phyloP scores from a whole-genome alignment of 2,329 filamentous ascomycete species.

The Juglanconis oblonga region DNA sequence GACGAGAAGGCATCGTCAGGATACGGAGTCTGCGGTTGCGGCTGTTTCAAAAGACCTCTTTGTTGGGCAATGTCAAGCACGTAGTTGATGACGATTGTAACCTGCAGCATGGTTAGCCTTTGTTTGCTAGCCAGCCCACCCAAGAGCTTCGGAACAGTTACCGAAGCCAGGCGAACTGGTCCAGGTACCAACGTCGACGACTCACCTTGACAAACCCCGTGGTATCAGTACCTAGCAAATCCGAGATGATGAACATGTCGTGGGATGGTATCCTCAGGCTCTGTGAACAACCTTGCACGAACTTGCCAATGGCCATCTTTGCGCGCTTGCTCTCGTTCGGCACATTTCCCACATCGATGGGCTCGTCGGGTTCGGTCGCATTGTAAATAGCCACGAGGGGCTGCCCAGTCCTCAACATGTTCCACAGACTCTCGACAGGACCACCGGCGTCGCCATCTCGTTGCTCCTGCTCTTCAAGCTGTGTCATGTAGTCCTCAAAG shows the following conservation, averaged over 20 bases:
- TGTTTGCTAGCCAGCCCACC: neutral
- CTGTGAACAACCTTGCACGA: slow-evolving; percentile 82
- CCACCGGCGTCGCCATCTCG: slow-evolving; percentile 62
- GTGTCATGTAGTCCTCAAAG: slow-evolving; percentile 71
- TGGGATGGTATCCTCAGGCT: slow-evolving; percentile 75
- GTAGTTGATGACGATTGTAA: slow-evolving; percentile 86
- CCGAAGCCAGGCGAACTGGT: no score
- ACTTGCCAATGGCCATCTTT: slow-evolving; percentile 88
- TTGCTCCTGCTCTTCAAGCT: slow-evolving; percentile 67
- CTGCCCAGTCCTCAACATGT: slow-evolving; percentile 76
- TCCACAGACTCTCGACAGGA: slow-evolving; percentile 89
- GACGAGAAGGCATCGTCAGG: slow-evolving; percentile 44
- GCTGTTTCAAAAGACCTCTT: slow-evolving; percentile 67
- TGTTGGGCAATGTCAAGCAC: slow-evolving; percentile 84
- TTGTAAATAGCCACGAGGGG: slow-evolving; percentile 91
- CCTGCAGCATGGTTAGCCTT: slow-evolving; percentile 40
- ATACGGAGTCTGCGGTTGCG: slow-evolving; percentile 43
- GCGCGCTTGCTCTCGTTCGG: slow-evolving; percentile 68
- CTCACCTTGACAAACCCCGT: slow-evolving; percentile 91
- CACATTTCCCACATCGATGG: slow-evolving; percentile 64
- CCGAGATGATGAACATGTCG: slow-evolving; percentile 88
- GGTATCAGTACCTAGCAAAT: slow-evolving; percentile 90
- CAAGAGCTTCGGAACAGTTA: no score
- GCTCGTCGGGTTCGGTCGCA: slow-evolving; percentile 67
- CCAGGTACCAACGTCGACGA: neutral